Base-by-base conservation (phyloP, 768 basidiomycete genomes). In the Pleurotus citrinopileatus region DNA sequence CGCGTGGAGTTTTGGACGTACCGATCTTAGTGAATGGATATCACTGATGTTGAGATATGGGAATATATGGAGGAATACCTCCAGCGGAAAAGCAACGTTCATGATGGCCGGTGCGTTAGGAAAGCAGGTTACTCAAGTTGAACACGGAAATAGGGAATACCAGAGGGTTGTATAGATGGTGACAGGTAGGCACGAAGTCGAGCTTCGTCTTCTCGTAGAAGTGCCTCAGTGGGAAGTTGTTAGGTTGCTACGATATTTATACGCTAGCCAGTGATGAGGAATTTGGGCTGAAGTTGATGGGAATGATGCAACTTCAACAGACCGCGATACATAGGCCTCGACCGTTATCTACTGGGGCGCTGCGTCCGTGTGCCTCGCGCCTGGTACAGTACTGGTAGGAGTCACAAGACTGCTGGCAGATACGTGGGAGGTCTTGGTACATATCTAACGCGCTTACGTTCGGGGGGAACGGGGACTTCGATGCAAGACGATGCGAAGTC, bases 11-110 rank as follows among this genome's bases (percentile, higher is more conserved):
- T 2, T 72, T 54, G n/a, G n/a, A n/a, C n/a, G n/a, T 44, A 82
- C 85, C 69, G 72, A 70, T 57, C 84, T 72, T 20, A 85, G 54
- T 3, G 62, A 68, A 47, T 78, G 62, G 4, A 86, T 65, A 54
- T 76, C 75, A 2, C 55, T 25, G 6, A 78, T 61, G 15, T 72
- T 64, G 13, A 83, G 68, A 56, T 75, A 61, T 5, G 59, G 55
- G 55, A 83, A 64, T 44, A 85, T 65, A 9, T 70, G 53, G 22
- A 80, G 66, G 56, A 77, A 64, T 50, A 86, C 58, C 55, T 86
- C 83, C 32, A 70, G 63, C 2, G 83, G 82, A 1, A 84, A 70
- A 22, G 62, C 52, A 44, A 60, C 42, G 20, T 63, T 53, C 48
- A 51, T 51, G 34, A 26, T 22, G 46, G 59, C 59, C 19, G 25